These are phyloP conservation scores for Candida vaughaniae DNA, from an alignment of 805 yeast species.

Conservation along the genomic window DNA sequence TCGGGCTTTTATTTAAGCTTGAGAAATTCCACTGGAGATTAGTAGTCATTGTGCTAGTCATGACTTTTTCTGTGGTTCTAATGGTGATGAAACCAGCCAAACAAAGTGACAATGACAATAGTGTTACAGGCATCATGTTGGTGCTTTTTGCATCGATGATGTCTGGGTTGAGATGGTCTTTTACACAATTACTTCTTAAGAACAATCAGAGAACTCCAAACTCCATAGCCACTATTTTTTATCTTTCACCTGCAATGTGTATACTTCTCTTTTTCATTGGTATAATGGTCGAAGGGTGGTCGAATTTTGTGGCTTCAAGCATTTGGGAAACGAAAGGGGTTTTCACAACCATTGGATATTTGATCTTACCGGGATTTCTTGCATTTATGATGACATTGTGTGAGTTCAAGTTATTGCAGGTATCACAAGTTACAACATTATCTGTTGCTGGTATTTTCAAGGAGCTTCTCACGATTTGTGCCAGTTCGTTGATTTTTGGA, in stretches of 20 bases:
- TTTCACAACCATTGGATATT: conserved; percentile 50
- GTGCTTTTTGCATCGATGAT: conserved; percentile 78
- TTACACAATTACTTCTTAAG: conserved; percentile 79
- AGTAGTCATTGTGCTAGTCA: conserved; percentile 65
- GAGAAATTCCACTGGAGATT: conserved; percentile 73
- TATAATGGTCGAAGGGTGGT: conserved; percentile 65
- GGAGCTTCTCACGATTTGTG: conserved; percentile 80
- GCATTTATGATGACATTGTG: conserved; percentile 89
- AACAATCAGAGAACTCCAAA: conserved; percentile 51
- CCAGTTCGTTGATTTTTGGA: conserved; percentile 66
- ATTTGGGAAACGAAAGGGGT: conserved; percentile 69
- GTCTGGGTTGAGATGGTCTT: conserved; percentile 93
- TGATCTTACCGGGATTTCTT: conserved; percentile 77
- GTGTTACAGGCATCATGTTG: conserved; percentile 60
- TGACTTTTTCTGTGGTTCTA: conserved; percentile 82
- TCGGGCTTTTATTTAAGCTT: conserved; percentile 78
- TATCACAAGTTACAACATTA: conserved; percentile 81
- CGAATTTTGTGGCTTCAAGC: conserved; percentile 47
- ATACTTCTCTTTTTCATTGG: conserved; percentile 62
- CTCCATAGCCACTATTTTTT: conserved; percentile 81
- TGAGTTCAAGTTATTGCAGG: conserved; percentile 79
- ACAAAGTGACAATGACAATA: conserved; percentile 17
- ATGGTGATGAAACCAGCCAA: conserved; percentile 60
- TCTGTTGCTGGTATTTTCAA: conserved; percentile 92
- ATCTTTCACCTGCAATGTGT: conserved; percentile 84